Evolutionary conservation across 1,284 basidiomycete genomes (phyloP).

Genomic region (Pascua sp.): DNA sequence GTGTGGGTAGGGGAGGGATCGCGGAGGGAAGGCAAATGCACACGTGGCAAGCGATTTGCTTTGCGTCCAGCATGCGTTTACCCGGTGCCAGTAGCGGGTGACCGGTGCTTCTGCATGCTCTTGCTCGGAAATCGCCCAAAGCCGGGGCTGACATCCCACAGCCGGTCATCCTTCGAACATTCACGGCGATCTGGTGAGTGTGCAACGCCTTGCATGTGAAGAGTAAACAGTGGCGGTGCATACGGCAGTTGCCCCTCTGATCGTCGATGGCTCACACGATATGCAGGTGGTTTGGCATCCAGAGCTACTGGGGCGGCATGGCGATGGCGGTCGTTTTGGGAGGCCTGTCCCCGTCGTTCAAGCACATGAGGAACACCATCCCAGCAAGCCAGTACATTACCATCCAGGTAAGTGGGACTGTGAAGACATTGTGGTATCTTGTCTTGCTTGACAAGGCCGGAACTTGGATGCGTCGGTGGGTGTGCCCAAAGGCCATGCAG

Average conservation of each 20-base stretch:
- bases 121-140: background rate
- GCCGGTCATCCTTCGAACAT: constrained; percentile 25
- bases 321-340: constrained; percentile 28
- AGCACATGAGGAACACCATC: constrained; percentile 18
- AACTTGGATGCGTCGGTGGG: no score
- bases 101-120: no score
- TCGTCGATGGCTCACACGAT: no score
- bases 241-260: no score
- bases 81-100: no score
- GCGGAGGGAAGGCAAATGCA: background rate
- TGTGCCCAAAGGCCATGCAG: no score
- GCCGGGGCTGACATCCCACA: background rate
- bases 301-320: constrained; percentile 35
- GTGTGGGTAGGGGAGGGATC: background rate
- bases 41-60: no score
- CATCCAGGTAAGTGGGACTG: background rate
- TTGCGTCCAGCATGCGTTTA: no score
- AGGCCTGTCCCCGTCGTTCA: constrained; percentile 26
- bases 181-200: constrained; percentile 22
- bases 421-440: no score
- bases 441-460: no score
- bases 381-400: constrained; percentile 22
- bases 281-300: constrained; percentile 27
- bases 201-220: no score
- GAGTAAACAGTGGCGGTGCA: no score